Conservation (phyloP, 805 yeast genomes). For the Candida michaelii region DNA sequence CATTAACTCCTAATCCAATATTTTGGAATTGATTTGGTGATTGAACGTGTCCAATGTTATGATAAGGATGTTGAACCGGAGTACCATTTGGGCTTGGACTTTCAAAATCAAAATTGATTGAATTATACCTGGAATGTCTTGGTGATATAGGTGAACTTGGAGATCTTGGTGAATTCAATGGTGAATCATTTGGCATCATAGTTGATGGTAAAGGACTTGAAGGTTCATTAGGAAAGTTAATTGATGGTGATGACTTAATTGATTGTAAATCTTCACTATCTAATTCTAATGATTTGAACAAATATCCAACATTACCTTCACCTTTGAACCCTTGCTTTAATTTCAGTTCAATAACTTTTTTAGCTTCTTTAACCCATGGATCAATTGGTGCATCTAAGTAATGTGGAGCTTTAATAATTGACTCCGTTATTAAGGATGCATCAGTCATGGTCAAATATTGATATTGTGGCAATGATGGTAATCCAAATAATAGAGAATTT, state of each 20-base stretch:
- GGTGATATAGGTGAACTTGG: conserved; percentile 5
- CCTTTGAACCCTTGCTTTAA: conserved; percentile 30
- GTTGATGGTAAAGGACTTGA: conserved; percentile 6
- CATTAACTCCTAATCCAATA: conserved; percentile 1
- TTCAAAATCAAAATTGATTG: conserved; percentile 3
- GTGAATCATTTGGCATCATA: conserved; percentile 1
- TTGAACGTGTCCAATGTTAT: conserved; percentile 3
- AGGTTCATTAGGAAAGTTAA: conserved; percentile 15
- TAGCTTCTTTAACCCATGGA: conserved; percentile 27
- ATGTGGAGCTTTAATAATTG: conserved; percentile 24
- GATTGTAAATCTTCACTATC: conserved; percentile 15
- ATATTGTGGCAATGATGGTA: conserved; percentile 72
- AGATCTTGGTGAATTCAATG: conserved; percentile 1
- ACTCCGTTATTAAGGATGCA: conserved; percentile 17
- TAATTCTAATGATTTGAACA: conserved; percentile 23
- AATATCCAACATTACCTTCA: conserved; percentile 32
- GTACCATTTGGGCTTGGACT: conserved; percentile 4
- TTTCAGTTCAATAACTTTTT: conserved; percentile 15
- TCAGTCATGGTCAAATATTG: conserved; percentile 44
- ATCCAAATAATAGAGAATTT: conserved; percentile 66
- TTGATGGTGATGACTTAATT: conserved; percentile 13
- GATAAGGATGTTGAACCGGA: conserved; percentile 4
- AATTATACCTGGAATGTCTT: conserved; percentile 5
- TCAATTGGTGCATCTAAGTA: conserved; percentile 24
- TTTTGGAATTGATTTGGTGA: conserved; percentile 1